Percentiles rank a stretch among this genome's conserved stretches.
These are phyloP conservation scores for Phycomyces nitens DNA, from an alignment of 192 early-diverging fungal genomes.

Conservation along the genomic window DNA sequence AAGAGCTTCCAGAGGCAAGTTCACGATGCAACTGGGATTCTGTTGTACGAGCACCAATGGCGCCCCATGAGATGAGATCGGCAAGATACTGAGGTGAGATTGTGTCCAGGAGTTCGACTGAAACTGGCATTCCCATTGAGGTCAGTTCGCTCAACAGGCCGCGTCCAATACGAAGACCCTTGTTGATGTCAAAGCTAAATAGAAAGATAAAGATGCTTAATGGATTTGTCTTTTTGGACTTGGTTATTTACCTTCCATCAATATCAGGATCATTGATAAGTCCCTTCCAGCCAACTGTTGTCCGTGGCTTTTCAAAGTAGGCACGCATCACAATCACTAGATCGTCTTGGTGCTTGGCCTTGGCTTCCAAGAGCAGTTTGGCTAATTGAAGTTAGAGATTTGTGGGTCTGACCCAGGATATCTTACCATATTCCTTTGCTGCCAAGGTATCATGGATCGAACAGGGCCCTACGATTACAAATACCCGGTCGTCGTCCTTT, in stretches of 20 bases:
- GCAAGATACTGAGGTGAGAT: conserved; percentile 94
- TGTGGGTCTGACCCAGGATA: background rate
- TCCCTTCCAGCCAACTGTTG: conserved; percentile 91
- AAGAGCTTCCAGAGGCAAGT: conserved; percentile 87
- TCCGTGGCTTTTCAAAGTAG: conserved; percentile 98
- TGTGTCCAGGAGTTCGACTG: conserved; percentile 89
- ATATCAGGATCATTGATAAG: conserved; percentile 80
- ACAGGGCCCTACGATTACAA: conserved; percentile 91
- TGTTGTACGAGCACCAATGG: conserved; percentile 95
- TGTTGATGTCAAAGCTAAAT: conserved; percentile 91
- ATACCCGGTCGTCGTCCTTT: conserved; percentile 77
- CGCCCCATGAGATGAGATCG: conserved; percentile 95
- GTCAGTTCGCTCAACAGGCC: conserved; percentile 78
- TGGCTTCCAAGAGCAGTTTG: conserved; percentile 11
- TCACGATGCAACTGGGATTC: conserved; percentile 95
- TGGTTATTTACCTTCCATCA: conserved; percentile 43
- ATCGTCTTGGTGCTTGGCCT: conserved; percentile 65
- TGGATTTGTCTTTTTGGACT: no score
- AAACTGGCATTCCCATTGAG: conserved; percentile 78
- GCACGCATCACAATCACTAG: conserved; percentile 91
- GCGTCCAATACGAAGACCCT: conserved; percentile 85
- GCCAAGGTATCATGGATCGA: conserved; percentile 89
- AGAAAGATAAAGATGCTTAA: no score
- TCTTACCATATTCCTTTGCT: conserved; percentile 76
- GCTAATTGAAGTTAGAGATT: conserved; percentile 11